Percentiles rank a stretch among this genome's conserved stretches.
Evolutionary conservation across 164 flowering plant genomes (phyloP).

Genomic region (Brasenia schreberi): DNA sequence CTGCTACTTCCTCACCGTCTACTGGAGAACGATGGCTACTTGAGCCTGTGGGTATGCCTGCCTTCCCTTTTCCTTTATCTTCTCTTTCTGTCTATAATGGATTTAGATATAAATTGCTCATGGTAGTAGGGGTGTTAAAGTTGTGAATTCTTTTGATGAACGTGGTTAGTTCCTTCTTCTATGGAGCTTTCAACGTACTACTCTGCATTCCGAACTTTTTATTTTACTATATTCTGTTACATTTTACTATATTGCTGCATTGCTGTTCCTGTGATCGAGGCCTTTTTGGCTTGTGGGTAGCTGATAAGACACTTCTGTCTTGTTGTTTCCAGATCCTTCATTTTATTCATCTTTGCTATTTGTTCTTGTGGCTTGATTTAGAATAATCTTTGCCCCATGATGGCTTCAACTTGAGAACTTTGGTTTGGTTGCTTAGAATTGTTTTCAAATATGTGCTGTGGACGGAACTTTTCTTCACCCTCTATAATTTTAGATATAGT

Average conservation of each 20-base stretch:
- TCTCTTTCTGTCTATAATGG: too few species aligned
- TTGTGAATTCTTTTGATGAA: neutral
- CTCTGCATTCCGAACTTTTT: neutral
- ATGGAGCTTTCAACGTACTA: neutral
- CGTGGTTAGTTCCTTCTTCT: neutral
- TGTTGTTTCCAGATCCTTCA: neutral
- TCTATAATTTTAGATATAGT: neutral
- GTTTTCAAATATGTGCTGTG: neutral
- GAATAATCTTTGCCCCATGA: neutral
- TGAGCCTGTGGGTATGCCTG: constrained; percentile 46
- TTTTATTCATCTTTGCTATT: neutral
- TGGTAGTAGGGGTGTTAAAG: neutral
- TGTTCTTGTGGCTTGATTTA: neutral
- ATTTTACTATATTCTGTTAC: neutral
- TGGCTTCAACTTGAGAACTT: neutral
- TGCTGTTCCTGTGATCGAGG: too few species aligned
- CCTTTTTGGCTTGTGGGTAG: too few species aligned
- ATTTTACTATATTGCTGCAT: too few species aligned
- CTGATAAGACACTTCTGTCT: too few species aligned
- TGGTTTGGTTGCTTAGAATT: neutral
- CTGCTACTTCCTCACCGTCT: constrained; percentile 14
- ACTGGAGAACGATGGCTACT: constrained; percentile 50
- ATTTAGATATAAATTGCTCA: too few species aligned
- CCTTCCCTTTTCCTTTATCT: neutral
- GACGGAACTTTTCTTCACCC: neutral